Evolutionary conservation across 2,329 filamentous ascomycete species (phyloP).

Genomic region (Didymella keratinophila): DNA sequence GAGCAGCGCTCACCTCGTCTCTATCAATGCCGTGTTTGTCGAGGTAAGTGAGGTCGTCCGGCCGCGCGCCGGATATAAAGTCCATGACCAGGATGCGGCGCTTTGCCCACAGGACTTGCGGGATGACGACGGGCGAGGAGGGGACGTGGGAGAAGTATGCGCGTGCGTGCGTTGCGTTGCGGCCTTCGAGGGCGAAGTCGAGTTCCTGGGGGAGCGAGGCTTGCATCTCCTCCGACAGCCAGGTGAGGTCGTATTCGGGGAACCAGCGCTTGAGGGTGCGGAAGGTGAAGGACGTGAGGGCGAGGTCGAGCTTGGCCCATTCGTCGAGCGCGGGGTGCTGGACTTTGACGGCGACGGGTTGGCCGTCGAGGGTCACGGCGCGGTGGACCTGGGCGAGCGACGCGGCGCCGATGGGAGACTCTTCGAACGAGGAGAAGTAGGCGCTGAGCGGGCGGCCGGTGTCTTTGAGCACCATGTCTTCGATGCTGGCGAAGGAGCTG

Average conservation of each 20-base stretch:
- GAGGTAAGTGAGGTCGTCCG: constrained; percentile 87
- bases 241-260: constrained; percentile 96
- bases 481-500: constrained; percentile 85
- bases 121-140: constrained; percentile 83
- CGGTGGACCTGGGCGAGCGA: constrained; percentile 94
- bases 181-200: constrained; percentile 84
- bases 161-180: constrained; percentile 81
- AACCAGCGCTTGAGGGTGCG: constrained; percentile 90
- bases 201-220: constrained; percentile 88
- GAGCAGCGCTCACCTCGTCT: constrained; percentile 90
- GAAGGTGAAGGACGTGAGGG: constrained; percentile 88
- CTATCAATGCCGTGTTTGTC: constrained; percentile 88
- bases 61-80: constrained; percentile 82
- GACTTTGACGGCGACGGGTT: constrained; percentile 93
- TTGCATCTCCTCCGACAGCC: constrained; percentile 94
- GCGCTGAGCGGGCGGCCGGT: constrained; percentile 81
- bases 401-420: constrained; percentile 85
- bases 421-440: constrained; percentile 85
- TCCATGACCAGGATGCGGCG: constrained; percentile 95
- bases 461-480: constrained; percentile 84
- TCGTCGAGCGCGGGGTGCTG: constrained; percentile 90
- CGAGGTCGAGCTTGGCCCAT: constrained; percentile 88
- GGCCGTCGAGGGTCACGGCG: constrained; percentile 81
- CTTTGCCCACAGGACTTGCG: constrained; percentile 87
- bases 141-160: constrained; percentile 80